phyloP scores from a whole-genome alignment of 169 alveolate genomes.

The Eimeria maxima region DNA sequence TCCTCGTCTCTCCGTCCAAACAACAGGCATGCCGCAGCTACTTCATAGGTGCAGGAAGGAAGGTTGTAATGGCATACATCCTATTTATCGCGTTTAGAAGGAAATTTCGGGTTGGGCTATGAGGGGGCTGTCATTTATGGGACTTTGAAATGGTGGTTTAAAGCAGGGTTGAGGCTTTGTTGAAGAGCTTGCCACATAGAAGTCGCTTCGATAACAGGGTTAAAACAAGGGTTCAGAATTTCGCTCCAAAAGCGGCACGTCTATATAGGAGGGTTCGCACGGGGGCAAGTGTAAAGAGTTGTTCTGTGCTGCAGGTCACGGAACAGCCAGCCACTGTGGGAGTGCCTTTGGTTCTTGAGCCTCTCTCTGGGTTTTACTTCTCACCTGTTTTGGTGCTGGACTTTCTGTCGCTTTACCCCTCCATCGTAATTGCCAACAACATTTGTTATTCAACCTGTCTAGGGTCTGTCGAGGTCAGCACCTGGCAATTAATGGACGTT shows the following conservation, averaged over 20 bases:
- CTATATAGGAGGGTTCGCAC: not conserved
- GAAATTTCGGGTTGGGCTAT: not conserved
- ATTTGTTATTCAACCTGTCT: constrained; percentile 95
- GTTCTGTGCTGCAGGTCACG: constrained; percentile 86
- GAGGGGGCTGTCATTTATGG: not conserved
- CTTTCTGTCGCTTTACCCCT: constrained; percentile 97
- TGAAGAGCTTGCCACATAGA: not conserved
- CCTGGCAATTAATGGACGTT: not conserved
- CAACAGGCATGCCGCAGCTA: constrained; percentile 59
- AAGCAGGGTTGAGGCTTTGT: not conserved
- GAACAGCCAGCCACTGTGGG: constrained; percentile 90
- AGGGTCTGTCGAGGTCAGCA: constrained; percentile 86
- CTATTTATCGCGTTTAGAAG: not conserved
- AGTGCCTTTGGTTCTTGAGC: constrained; percentile 96
- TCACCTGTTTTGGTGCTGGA: constrained; percentile 97
- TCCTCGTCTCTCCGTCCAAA: constrained; percentile 83
- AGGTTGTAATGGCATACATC: not conserved
- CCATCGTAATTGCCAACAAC: constrained; percentile 98
- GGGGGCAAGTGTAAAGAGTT: not conserved
- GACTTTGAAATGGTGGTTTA: not conserved
- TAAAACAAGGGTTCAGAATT: not conserved
- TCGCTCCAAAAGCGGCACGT: not conserved
- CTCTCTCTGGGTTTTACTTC: constrained; percentile 95
- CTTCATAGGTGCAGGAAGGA: not conserved
- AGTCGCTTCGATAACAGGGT: not conserved